A percentile compares a stretch with the other conserved stretches of the same genome.
Evolutionary conservation across 495 filamentous ascomycete genomes (phyloP).

Genomic region (Friedmanniomyces simplex): DNA sequence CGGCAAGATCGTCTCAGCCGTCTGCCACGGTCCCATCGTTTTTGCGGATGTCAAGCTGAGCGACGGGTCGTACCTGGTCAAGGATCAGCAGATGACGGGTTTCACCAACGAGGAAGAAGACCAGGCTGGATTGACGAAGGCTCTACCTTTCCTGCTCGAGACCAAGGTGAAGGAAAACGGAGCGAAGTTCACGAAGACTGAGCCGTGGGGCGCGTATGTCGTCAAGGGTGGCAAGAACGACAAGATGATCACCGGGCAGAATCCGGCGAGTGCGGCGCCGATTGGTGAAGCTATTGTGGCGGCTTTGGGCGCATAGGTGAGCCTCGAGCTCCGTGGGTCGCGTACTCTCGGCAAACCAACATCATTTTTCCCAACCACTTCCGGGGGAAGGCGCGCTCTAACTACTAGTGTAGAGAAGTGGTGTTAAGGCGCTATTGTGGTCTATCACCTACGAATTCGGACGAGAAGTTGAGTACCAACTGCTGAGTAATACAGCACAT

Average conservation of each 20-base stretch:
- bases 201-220: slow-evolving; percentile 50
- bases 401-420: too few relatives aligned
- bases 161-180: slow-evolving; percentile 43
- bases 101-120: slow-evolving; percentile 64
- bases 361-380: too few relatives aligned
- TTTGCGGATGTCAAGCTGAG: slow-evolving; percentile 47
- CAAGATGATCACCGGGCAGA: slow-evolving; percentile 63
- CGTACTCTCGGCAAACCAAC: too few relatives aligned
- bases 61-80: slow-evolving; percentile 42
- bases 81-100: slow-evolving; percentile 50
- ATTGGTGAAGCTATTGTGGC: slow-evolving; percentile 45
- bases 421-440: too few relatives aligned
- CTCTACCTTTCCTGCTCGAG: slow-evolving; percentile 59
- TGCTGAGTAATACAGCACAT: too few relatives aligned
- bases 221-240: slow-evolving; percentile 40
- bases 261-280: slow-evolving; percentile 52
- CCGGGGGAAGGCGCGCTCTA: too few relatives aligned
- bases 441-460: too few relatives aligned
- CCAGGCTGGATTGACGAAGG: slow-evolving; percentile 33
- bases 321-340: too few relatives aligned
- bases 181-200: slow-evolving; percentile 49
- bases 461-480: too few relatives aligned
- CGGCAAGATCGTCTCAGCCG: slow-evolving; percentile 18
- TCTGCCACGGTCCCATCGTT: slow-evolving; percentile 33
- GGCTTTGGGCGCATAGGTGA: slow-evolving; percentile 11